phyloP scores from a whole-genome alignment of 257 asterid species.

The Misopates orontium region DNA sequence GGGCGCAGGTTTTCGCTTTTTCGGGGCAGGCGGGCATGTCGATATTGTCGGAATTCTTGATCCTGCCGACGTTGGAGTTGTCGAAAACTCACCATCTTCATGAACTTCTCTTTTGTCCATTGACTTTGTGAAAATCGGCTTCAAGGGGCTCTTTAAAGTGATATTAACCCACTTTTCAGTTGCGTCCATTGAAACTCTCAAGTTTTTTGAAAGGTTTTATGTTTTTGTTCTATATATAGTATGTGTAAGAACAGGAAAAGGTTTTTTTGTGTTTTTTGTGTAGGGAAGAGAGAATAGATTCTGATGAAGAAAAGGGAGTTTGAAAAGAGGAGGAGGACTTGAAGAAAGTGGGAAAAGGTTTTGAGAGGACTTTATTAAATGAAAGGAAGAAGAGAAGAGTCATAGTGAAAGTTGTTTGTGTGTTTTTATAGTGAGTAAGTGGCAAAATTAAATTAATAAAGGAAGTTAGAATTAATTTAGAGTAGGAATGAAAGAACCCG shows the following conservation, averaged over 20 bases:
- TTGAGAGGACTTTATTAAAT: conserved; percentile 3
- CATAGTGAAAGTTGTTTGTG: conserved; percentile 24
- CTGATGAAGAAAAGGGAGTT: conserved; percentile 23
- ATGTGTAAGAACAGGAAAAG: conserved; percentile 1
- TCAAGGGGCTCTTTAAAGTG: conserved; percentile 31
- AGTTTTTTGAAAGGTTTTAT: too few species aligned
- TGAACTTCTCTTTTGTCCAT: conserved; percentile 8
- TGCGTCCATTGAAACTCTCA: too few species aligned
- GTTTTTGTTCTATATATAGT: conserved; percentile 29
- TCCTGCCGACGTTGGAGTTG: conserved; percentile 41
- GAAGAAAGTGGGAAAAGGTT: neutral
- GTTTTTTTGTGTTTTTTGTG: neutral
- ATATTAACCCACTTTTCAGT: too few species aligned
- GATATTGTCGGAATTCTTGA: conserved; percentile 38
- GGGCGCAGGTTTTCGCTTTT: conserved; percentile 35
- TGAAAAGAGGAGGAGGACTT: conserved; percentile 3
- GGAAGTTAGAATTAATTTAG: neutral
- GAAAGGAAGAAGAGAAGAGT: conserved; percentile 22
- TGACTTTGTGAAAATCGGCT: conserved; percentile 30
- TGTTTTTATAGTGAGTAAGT: conserved; percentile 16
- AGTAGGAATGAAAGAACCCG: conserved; percentile 27
- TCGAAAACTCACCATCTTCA: conserved; percentile 20
- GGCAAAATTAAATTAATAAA: neutral
- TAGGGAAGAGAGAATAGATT: conserved; percentile 38
- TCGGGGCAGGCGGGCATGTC: conserved; percentile 49